phyloP scores from a whole-genome alignment of 495 filamentous ascomycete genomes.

The Neurospora sp. region DNA sequence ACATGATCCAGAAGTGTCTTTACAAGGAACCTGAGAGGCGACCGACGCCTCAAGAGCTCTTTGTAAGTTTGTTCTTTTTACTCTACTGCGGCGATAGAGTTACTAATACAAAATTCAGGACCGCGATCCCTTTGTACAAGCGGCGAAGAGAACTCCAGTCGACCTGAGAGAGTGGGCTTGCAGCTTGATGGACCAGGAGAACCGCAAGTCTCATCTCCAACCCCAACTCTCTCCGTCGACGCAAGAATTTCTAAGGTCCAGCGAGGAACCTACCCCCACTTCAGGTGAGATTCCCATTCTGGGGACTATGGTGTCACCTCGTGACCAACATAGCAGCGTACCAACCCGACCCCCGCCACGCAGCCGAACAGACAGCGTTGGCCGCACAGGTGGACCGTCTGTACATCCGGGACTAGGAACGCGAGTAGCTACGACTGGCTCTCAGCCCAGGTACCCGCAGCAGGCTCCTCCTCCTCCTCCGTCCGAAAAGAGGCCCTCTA shows the following conservation, averaged over 20 bases:
- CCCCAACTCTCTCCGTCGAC: constrained; percentile 53
- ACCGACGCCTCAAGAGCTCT: constrained; percentile 84
- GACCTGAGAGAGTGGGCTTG: constrained; percentile 85
- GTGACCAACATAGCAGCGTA: constrained; percentile 28
- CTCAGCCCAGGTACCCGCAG: constrained; percentile 28
- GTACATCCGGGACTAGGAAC: constrained; percentile 42
- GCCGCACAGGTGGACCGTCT: constrained; percentile 32
- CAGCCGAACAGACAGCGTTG: constrained; percentile 29
- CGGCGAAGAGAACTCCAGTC: constrained; percentile 87
- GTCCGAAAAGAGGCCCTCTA: constrained; percentile 11
- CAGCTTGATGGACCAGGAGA: constrained; percentile 79
- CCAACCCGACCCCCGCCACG: constrained; percentile 35
- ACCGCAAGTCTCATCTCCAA: constrained; percentile 82
- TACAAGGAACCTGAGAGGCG: constrained; percentile 78
- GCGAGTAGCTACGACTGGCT: constrained; percentile 35
- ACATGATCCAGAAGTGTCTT: constrained; percentile 93
- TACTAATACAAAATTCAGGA: constrained; percentile 45
- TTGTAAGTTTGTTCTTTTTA: constrained; percentile 33
- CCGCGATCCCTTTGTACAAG: constrained; percentile 83
- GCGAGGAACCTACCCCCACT: constrained; percentile 47
- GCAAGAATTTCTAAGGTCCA: constrained; percentile 45
- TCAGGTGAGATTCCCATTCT: constrained; percentile 60
- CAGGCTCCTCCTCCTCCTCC: constrained; percentile 6
- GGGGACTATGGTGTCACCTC: constrained; percentile 32
- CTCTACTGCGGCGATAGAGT: neutral